These are phyloP conservation scores for Ephemerocybe angulata DNA, from an alignment of 768 basidiomycete genomes.

Conservation along the genomic window DNA sequence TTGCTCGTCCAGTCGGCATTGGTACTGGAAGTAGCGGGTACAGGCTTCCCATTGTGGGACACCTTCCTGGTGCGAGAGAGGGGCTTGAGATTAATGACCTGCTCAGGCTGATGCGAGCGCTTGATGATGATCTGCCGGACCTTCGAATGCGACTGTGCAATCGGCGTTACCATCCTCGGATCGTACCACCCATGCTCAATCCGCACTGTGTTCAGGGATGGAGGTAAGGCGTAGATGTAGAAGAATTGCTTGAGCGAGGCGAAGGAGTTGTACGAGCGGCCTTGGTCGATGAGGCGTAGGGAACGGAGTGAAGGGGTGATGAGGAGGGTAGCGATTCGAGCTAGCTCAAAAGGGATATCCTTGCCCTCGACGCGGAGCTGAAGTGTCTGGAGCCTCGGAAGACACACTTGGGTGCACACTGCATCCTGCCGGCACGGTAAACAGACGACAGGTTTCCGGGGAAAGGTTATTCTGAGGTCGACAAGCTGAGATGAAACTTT, in stretches of 20 bases:
- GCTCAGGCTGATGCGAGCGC: conserved; percentile 29
- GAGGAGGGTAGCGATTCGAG: conserved; percentile 47
- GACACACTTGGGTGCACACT: conserved; percentile 30
- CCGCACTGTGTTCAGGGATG: conserved; percentile 34
- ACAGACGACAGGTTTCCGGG: conserved; percentile 29
- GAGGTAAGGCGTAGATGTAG: conserved; percentile 39
- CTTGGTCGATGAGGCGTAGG: conserved; percentile 46
- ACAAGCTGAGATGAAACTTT: conserved; percentile 48
- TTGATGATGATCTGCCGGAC: conserved; percentile 32
- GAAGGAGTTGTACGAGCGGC: conserved; percentile 35
- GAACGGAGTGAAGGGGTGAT: conserved; percentile 44
- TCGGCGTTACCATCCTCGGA: conserved; percentile 34
- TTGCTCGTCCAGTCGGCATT: conserved; percentile 1
- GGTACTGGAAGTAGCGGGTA: background rate
- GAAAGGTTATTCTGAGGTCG: conserved; percentile 56
- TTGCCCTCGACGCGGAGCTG: conserved; percentile 47
- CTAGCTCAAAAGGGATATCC: conserved; percentile 61
- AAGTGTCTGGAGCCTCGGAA: conserved; percentile 47
- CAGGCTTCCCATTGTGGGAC: background rate
- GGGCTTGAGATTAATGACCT: conserved; percentile 26
- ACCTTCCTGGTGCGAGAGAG: conserved; percentile 2
- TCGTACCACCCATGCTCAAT: conserved; percentile 49
- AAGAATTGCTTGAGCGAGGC: conserved; percentile 46
- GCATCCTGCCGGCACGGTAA: conserved; percentile 24
- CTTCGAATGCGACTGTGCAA: conserved; percentile 30